Evolutionary conservation across 306 rosid genomes (phyloP), one percentile per base, ranked within the genome.

Genomic region (Lupinus albus): DNA sequence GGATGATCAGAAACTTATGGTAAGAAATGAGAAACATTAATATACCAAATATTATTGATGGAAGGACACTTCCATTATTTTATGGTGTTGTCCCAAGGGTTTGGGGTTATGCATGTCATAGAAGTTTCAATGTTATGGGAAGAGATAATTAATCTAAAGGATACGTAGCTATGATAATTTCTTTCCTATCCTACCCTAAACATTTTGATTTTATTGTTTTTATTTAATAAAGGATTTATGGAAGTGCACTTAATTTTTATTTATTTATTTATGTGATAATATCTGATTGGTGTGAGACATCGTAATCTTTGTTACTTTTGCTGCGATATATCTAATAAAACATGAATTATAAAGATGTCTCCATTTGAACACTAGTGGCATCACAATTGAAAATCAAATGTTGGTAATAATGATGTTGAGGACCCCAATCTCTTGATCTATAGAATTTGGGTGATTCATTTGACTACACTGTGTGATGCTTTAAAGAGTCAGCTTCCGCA

Each of bases 401-500:
- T 8, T 38, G 10, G 44, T 38, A 8, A 38, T 8, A 38, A 38
- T 38, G 42, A 38, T 38, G 44, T 3, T 8, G 44, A 8, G 12
- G 44, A 8, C 44, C 44, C 6, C 4, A 0, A 8, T 38, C 3
- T 63, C 42, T 56, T 65, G 74, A 74, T 63, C 79, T 48, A 39
- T 9, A n/a, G n/a, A 25, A 47, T 13, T 35, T 48, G 68, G 79
- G 68, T 53, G 68, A 66, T 48, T 14, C 0, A 74, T 45, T 0
- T 0, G 30, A 65, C 38, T 0, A 0, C 38, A 11, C 63, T 13
- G 25, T 72, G 74, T 67, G 46, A 39, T 13, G 18, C 78, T 78
- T 78, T 60, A 44, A 11, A 45, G 33, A 38, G 32, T 45, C 71
- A 72, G 6, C n/a, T 56, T 67, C 71, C 75, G 75, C 71, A 59